Conservation (phyloP, 305 asterid genomes). For the Coffea humblotiana region DNA sequence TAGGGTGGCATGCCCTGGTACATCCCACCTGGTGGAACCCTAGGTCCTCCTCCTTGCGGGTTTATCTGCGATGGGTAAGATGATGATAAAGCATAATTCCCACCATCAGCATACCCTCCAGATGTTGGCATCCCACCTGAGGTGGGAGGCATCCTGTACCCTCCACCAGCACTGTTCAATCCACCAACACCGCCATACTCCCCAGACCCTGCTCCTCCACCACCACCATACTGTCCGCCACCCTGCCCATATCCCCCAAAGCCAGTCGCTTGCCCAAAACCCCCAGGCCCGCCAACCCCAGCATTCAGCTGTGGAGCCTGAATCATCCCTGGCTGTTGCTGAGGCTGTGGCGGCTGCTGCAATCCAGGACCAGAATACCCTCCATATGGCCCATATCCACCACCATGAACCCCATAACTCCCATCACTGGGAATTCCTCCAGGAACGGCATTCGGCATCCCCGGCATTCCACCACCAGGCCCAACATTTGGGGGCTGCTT, state of each 20-base stretch:
- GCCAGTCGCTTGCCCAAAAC: slow-evolving; percentile 34
- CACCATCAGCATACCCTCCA: slow-evolving; percentile 75
- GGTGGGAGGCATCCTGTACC: slow-evolving; percentile 66
- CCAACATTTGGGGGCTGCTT: slow-evolving; percentile 60
- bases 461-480: slow-evolving; percentile 48
- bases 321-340: slow-evolving; percentile 54
- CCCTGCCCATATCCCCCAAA: slow-evolving; percentile 57
- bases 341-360: slow-evolving; percentile 53
- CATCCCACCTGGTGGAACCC: slow-evolving; percentile 64
- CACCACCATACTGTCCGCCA: slow-evolving; percentile 49
- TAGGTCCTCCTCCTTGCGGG: slow-evolving; percentile 64
- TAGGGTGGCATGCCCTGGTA: slow-evolving; percentile 94
- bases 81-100: slow-evolving; percentile 52
- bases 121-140: slow-evolving; percentile 63
- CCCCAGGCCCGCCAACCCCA: slow-evolving; percentile 48
- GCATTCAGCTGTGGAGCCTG: slow-evolving; percentile 52
- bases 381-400: slow-evolving; percentile 52
- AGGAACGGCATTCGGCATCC: slow-evolving; percentile 27
- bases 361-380: slow-evolving; percentile 35
- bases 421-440: slow-evolving; percentile 35
- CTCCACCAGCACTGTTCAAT: slow-evolving; percentile 46
- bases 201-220: slow-evolving; percentile 50
- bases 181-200: slow-evolving; percentile 64
- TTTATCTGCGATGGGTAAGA: slow-evolving; percentile 54
- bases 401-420: slow-evolving; percentile 52